Evolutionary conservation across 2,329 filamentous ascomycete species (phyloP).

Genomic region (Periconia sp.): DNA sequence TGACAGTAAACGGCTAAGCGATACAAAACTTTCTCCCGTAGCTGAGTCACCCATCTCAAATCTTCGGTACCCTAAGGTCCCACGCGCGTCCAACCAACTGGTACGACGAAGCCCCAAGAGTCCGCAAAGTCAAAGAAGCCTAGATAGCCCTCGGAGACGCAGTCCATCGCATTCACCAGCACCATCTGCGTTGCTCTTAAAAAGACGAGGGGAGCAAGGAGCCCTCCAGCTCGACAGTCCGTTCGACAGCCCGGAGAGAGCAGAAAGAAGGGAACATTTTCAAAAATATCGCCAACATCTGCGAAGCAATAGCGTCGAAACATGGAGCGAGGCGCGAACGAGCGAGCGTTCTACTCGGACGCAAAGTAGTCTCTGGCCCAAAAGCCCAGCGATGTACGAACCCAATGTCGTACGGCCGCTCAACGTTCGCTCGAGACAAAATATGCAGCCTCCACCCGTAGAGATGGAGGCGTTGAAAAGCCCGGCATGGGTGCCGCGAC

Average conservation of each 20-base stretch:
- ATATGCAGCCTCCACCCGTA: slow-evolving; percentile 13
- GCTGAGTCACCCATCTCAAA: slow-evolving; percentile 52
- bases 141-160: slow-evolving; percentile 9
- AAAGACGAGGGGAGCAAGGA: slow-evolving; percentile 42
- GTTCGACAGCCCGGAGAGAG: slow-evolving; percentile 28
- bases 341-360: slow-evolving; percentile 27
- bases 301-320: slow-evolving; percentile 32
- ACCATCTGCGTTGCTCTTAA: slow-evolving; percentile 43
- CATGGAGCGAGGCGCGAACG: slow-evolving; percentile 24
- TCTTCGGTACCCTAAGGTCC: slow-evolving; percentile 56
- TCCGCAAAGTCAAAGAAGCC: slow-evolving; percentile 20
- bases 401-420: slow-evolving; percentile 29
- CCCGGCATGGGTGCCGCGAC: slow-evolving; percentile 66
- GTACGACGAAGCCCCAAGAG: slow-evolving; percentile 48
- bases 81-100: slow-evolving; percentile 53
- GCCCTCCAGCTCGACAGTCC: slow-evolving; percentile 45
- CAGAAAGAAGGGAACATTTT: slow-evolving; percentile 19
- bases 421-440: slow-evolving; percentile 24
- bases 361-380: slow-evolving; percentile 31
- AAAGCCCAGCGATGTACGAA: slow-evolving; percentile 35
- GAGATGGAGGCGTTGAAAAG: slow-evolving; percentile 37
- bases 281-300: slow-evolving; percentile 18
- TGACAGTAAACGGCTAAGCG: slow-evolving; percentile 38
- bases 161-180: no score
- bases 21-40: slow-evolving; percentile 48